Evolutionary conservation across 495 filamentous ascomycete species (phyloP), one percentile per base, ranked within the genome.

Genomic region (Aspergillus heteromorphus): DNA sequence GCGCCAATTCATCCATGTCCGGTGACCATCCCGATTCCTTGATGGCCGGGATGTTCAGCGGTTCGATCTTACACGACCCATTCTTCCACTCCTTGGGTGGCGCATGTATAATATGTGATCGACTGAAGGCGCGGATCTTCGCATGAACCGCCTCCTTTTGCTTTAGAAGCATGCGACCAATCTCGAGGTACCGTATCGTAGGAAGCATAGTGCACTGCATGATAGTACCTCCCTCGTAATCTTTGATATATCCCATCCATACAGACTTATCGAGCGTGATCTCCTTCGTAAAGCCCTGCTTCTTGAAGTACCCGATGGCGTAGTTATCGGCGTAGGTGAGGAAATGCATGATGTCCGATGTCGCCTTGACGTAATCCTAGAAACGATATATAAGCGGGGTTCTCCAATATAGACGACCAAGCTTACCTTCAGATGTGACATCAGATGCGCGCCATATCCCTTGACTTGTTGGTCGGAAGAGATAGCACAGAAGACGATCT

Each of bases 211-310:
- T 87, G 69, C 93, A 98, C 72, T 98, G 93, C 93, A 98, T 98
- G 59, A 98, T 96, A 0, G 93, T 98, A 40, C 93, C 93, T 25
- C 93, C 93, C 73, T 98, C 93, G 70, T 98, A 98, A 70, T 98
- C 93, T 71, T 98, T 98, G 69, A 98, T 98, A 65, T 97, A 98
- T 25, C 93, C 93, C 95, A 97, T 98, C 93, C 93, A 98, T 16
- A 89, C 85, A 7, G 86, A 82, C 64, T 83, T 87, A 41, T 92
- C 89, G 1, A 98, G 82, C 0, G 91, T 96, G 60, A 98, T 97
- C 58, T 98, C 92, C 67, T 98, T 98, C 0, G 95, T 97, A 61
- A 98, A 98, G 0, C 93, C 93, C 69, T 98, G 93, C 69, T 98
- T 98, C 69, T 97, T 95, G 76, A 98, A 98, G 66, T 97, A 98